Conservation (phyloP, 225 moss, liverwort and hornwort species). For the Physcomitrium patens region DNA sequence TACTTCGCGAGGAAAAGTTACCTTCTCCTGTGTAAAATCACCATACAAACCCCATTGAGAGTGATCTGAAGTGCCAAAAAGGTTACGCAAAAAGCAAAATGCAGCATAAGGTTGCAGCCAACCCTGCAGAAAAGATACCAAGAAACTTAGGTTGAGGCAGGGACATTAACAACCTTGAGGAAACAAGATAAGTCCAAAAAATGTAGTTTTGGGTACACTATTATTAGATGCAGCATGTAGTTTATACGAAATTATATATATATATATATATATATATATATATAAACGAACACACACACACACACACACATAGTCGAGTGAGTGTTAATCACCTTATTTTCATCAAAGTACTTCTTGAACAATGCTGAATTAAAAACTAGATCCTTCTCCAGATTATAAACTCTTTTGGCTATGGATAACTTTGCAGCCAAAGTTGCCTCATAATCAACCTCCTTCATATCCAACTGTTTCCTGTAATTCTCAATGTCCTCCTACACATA, state of each 20-base stretch:
- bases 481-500: slow-evolving; percentile 67
- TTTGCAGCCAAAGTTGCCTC: slow-evolving; percentile 77
- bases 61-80: slow-evolving; percentile 90
- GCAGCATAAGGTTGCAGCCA: slow-evolving; percentile 93
- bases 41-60: slow-evolving; percentile 86
- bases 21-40: slow-evolving; percentile 69
- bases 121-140: slow-evolving; percentile 46
- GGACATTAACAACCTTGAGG: too few species aligned
- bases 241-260: too few species aligned
- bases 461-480: slow-evolving; percentile 49
- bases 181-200: too few species aligned
- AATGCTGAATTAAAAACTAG: slow-evolving; percentile 59
- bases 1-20: slow-evolving; percentile 11
- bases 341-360: slow-evolving; percentile 79
- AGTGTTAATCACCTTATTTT: slow-evolving; percentile 58
- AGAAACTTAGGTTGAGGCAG: too few species aligned
- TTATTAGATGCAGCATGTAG: too few species aligned
- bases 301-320: too few species aligned
- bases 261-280: too few species aligned
- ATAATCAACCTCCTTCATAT: slow-evolving; percentile 85
- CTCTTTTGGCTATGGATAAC: slow-evolving; percentile 66
- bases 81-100: slow-evolving; percentile 85
- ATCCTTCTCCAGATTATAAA: slow-evolving; percentile 72
- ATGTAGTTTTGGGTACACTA: too few species aligned
- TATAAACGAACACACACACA: too few species aligned